A percentile compares a stretch with the other conserved stretches of the same genome.
Conservation (phyloP, 2,329 filamentous ascomycete species). For the Aplosporella prunicola region DNA sequence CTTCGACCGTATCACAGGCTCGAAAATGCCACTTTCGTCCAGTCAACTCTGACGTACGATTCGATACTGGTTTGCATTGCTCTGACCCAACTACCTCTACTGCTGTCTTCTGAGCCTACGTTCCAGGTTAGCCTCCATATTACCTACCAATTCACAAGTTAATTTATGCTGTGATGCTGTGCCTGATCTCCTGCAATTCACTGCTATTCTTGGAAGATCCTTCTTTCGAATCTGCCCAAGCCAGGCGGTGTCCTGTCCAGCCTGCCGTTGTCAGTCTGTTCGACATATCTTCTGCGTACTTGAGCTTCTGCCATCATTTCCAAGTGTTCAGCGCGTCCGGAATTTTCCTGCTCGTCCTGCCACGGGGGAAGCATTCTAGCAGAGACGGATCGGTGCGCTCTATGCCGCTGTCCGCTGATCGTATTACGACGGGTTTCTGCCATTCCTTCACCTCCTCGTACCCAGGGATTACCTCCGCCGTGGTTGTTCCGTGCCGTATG, state of each 20-base stretch:
- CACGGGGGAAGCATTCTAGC: conserved; percentile 13
- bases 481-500: conserved; percentile 3
- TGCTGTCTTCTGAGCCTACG: too few relatives aligned
- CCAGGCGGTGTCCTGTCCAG: conserved; percentile 29
- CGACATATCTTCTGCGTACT: conserved; percentile 11
- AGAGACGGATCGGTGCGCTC: conserved; percentile 3
- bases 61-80: too few relatives aligned
- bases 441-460: conserved; percentile 1
- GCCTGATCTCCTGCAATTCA: too few relatives aligned
- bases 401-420: conserved; percentile 2
- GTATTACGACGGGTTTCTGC: conserved; percentile 8
- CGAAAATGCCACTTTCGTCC: too few relatives aligned
- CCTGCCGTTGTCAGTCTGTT: conserved; percentile 13
- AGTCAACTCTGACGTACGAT: too few relatives aligned
- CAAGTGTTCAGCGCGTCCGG: conserved; percentile 18
- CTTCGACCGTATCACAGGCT: too few relatives aligned
- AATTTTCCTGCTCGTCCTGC: conserved; percentile 27
- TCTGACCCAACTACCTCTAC: too few relatives aligned
- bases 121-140: too few relatives aligned
- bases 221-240: conserved; percentile 25
- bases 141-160: too few relatives aligned
- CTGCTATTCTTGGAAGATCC: conserved; percentile 11
- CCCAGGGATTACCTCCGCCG: background rate
- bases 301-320: conserved; percentile 19
- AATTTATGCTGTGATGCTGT: too few relatives aligned